Evolutionary conservation across 2,329 filamentous ascomycete species (phyloP).

Genomic region (Lomentospora prolificans): DNA sequence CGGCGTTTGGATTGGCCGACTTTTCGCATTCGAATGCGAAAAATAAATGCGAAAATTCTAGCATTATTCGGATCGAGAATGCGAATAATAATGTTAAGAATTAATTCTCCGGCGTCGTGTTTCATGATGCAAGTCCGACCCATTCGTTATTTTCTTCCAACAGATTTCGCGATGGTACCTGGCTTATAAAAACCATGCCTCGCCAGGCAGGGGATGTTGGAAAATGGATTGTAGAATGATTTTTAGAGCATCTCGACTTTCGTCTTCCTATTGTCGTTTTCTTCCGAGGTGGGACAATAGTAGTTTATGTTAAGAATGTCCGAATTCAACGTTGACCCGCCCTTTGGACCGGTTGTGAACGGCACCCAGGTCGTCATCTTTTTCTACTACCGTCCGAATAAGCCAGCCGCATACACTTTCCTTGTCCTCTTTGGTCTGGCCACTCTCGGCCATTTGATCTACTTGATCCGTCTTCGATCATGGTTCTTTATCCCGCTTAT

Average conservation of each 20-base stretch:
- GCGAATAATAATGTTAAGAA: background rate
- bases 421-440: constrained; percentile 31
- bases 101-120: background rate
- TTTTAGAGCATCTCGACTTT: too few relatives aligned
- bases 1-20: background rate
- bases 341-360: constrained; percentile 4
- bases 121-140: background rate
- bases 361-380: constrained; percentile 13
- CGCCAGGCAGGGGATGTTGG: too few relatives aligned
- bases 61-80: background rate
- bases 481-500: constrained; percentile 45
- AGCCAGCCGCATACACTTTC: constrained; percentile 32
- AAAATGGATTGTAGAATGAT: too few relatives aligned
- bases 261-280: background rate
- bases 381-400: constrained; percentile 39
- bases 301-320: background rate
- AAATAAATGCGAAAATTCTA: background rate
- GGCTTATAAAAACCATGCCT: too few relatives aligned
- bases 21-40: constrained; percentile 3
- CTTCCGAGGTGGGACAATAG: background rate
- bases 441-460: constrained; percentile 28
- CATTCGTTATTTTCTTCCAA: background rate
- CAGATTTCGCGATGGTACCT: too few relatives aligned
- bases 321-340: background rate
- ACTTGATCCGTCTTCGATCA: constrained; percentile 28